These are phyloP conservation scores for Solanum paucissectum DNA, from an alignment of 257 asterid species.

Conservation along the genomic window DNA sequence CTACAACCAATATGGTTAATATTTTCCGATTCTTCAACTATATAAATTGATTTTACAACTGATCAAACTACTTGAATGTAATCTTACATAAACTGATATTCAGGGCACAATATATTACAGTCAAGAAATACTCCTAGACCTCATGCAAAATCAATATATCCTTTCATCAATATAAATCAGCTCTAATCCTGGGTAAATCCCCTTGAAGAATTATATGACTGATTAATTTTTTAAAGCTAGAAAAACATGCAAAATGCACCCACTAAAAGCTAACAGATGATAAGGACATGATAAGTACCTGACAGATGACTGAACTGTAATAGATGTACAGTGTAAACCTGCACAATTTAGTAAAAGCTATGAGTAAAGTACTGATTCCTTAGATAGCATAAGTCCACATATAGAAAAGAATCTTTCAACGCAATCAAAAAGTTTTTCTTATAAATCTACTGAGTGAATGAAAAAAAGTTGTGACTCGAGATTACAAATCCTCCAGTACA, in stretches of 20 bases:
- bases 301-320: slow-evolving; percentile 38
- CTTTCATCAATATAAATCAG: not conserved
- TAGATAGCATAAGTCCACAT: not conserved
- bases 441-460: not conserved
- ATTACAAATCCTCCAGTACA: not conserved
- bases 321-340: slow-evolving; percentile 46
- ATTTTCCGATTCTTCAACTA: not conserved
- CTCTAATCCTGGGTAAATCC: not conserved
- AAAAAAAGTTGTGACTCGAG: not conserved
- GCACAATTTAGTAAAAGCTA: slow-evolving; percentile 12
- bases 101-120: not conserved
- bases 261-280: not conserved
- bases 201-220: not conserved
- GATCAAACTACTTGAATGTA: not conserved
- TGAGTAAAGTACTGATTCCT: not conserved
- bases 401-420: not conserved
- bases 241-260: not conserved
- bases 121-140: not conserved
- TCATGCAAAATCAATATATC: not conserved
- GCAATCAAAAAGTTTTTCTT: not conserved
- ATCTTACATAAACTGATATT: not conserved
- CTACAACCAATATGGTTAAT: not conserved
- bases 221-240: not conserved
- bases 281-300: slow-evolving; percentile 24
- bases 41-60: not conserved